These are phyloP conservation scores for Peronosclerospora sorghi DNA, from an alignment of 352 stramenopile genomes.

Conservation along the genomic window DNA sequence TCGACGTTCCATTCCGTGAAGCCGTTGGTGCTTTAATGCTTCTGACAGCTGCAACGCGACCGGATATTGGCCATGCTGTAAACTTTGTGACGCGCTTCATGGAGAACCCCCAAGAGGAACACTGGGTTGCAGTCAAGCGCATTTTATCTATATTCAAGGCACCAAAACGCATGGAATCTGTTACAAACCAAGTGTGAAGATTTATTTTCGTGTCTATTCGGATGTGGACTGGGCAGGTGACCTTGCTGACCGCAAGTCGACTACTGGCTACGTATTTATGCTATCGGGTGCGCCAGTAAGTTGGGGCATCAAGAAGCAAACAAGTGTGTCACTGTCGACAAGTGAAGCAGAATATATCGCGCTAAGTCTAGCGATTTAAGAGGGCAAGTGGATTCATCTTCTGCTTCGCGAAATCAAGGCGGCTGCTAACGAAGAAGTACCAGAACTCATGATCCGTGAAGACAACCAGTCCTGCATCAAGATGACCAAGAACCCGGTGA, in stretches of 20 bases:
- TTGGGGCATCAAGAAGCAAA: not conserved
- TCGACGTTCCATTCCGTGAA: constrained; percentile 7
- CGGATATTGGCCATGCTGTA: constrained; percentile 5
- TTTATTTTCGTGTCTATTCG: constrained; percentile 3
- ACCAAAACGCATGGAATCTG: constrained; percentile 7
- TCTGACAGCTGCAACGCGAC: constrained; percentile 7
- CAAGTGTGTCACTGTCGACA: constrained; percentile 1
- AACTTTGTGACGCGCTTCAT: constrained; percentile 11
- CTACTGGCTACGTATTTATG: constrained; percentile 2
- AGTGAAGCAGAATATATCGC: constrained; percentile 6
- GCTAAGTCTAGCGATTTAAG: constrained; percentile 1
- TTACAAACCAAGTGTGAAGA: not conserved
- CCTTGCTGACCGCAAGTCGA: constrained; percentile 4
- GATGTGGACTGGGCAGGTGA: constrained; percentile 7
- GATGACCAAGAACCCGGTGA: not conserved
- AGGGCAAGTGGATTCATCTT: not conserved
- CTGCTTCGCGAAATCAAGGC: constrained; percentile 1
- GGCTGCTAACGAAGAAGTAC: not conserved
- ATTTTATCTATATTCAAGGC: constrained; percentile 7
- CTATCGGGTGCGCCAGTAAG: not conserved
- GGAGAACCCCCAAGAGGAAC: constrained; percentile 9
- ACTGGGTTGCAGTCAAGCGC: constrained; percentile 3
- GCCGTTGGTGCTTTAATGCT: constrained; percentile 13
- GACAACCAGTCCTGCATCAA: constrained; percentile 3
- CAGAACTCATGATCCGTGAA: constrained; percentile 3